These are phyloP conservation scores for Orbilia ellipsospora DNA, from an alignment of 2,329 filamentous ascomycete genomes.

Conservation along the genomic window DNA sequence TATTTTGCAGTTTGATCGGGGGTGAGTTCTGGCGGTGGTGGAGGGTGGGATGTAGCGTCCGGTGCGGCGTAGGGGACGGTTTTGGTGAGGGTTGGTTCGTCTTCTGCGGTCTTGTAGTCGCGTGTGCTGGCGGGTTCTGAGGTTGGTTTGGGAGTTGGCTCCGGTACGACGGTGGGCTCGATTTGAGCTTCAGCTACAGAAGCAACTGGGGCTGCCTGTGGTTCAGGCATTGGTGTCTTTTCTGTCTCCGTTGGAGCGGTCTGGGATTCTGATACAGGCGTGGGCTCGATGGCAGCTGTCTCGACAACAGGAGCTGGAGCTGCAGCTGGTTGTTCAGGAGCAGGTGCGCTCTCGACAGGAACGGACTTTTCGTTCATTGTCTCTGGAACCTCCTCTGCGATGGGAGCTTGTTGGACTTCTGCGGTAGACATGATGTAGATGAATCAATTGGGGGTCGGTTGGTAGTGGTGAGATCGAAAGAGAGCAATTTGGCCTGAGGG, in stretches of 20 bases:
- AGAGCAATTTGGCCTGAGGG: background rate
- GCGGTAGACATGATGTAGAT: constrained; percentile 37
- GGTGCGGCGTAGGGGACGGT: constrained; percentile 37
- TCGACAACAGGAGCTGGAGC: background rate
- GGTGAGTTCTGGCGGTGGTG: constrained; percentile 71
- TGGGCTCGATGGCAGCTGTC: background rate
- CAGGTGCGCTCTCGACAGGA: constrained; percentile 17
- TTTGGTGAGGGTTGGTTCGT: constrained; percentile 42
- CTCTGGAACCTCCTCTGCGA: constrained; percentile 32
- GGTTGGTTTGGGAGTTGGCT: background rate
- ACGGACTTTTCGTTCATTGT: constrained; percentile 48
- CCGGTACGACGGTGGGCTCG: background rate
- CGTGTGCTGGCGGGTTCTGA: constrained; percentile 7
- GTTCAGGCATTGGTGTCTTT: constrained; percentile 15
- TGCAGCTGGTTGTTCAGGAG: constrained; percentile 1
- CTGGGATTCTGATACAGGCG: background rate
- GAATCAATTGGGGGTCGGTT: background rate
- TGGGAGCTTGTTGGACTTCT: constrained; percentile 29
- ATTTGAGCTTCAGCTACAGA: background rate
- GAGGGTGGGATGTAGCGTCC: constrained; percentile 63
- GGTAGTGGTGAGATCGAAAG: background rate
- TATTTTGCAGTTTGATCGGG: constrained; percentile 85
- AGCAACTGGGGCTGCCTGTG: constrained; percentile 1
- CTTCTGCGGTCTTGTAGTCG: constrained; percentile 50
- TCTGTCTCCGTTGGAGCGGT: background rate